Evolutionary conservation across 225 moss, liverwort and hornwort species (phyloP).

Genomic region (Physcomitrellopsis africana): DNA sequence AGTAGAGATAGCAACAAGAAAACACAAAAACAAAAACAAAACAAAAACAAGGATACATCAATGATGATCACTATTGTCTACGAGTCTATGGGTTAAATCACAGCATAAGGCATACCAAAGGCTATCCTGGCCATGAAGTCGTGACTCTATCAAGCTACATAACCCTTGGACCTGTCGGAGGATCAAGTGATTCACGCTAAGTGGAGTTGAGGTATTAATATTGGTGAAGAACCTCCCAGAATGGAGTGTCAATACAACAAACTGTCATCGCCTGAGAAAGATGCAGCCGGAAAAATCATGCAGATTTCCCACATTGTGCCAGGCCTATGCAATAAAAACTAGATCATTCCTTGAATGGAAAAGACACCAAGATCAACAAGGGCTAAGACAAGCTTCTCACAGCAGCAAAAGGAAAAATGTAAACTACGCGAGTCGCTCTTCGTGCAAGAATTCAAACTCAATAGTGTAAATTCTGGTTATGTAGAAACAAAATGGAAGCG

Average conservation of each 20-base stretch:
- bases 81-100: background rate
- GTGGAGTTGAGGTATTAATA: background rate
- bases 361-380: too few relatives aligned
- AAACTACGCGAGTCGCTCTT: too few relatives aligned
- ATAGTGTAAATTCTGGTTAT: background rate
- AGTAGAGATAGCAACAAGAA: background rate
- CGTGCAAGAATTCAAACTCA: too few relatives aligned
- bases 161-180: background rate
- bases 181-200: background rate
- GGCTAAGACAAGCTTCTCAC: background rate
- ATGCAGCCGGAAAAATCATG: constrained; percentile 19
- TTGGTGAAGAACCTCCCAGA: background rate
- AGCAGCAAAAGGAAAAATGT: background rate
- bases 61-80: background rate
- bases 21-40: too few relatives aligned
- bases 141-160: background rate
- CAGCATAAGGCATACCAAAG: background rate
- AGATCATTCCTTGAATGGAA: too few relatives aligned
- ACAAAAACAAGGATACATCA: background rate
- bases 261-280: constrained; percentile 1
- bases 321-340: background rate
- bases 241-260: background rate
- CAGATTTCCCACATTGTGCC: background rate
- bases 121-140: background rate
- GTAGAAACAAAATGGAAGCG: background rate